Conservation (phyloP, 352 stramenopile species). For the Pythium volutum region DNA sequence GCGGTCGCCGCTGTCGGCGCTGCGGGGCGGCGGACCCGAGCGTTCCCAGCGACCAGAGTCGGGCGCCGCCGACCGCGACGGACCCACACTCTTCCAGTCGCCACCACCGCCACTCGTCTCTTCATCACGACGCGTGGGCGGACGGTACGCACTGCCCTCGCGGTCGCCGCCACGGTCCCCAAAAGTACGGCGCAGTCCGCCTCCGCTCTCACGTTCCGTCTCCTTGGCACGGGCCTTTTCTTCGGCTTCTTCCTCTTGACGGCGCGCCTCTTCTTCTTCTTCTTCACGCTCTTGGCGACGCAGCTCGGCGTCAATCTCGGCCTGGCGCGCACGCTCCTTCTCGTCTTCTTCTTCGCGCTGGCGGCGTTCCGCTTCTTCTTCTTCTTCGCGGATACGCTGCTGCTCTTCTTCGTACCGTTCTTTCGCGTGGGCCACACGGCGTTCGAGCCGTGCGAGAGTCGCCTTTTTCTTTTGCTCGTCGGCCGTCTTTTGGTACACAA, state of each 20-base stretch:
- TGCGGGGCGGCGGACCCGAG: conserved; percentile 39
- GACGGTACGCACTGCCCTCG: conserved; percentile 26
- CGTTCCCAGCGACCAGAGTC: conserved; percentile 58
- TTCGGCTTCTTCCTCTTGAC: conserved; percentile 46
- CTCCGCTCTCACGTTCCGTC: not conserved
- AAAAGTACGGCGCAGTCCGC: conserved; percentile 23
- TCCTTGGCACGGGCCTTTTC: conserved; percentile 7
- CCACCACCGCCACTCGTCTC: conserved; percentile 32
- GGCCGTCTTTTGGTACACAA: conserved; percentile 84
- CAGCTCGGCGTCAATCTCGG: conserved; percentile 61
- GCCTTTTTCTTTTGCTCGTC: conserved; percentile 87
- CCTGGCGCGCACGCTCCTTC: conserved; percentile 50
- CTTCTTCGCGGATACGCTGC: conserved; percentile 44
- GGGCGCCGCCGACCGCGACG: conserved; percentile 32
- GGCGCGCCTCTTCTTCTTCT: conserved; percentile 52
- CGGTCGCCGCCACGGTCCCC: conserved; percentile 6
- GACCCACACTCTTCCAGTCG: conserved; percentile 65
- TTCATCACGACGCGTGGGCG: conserved; percentile 31
- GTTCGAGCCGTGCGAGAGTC: conserved; percentile 58
- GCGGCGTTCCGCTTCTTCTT: conserved; percentile 63
- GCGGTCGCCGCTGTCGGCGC: conserved; percentile 20
- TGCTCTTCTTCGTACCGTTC: conserved; percentile 74
- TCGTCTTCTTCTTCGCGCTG: conserved; percentile 59
- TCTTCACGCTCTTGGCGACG: conserved; percentile 66
- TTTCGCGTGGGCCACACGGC: conserved; percentile 62